A percentile compares a stretch with the other conserved stretches of the same genome.
Conservation (phyloP, 257 asterid genomes). For the Ophiorrhiza pumila region DNA sequence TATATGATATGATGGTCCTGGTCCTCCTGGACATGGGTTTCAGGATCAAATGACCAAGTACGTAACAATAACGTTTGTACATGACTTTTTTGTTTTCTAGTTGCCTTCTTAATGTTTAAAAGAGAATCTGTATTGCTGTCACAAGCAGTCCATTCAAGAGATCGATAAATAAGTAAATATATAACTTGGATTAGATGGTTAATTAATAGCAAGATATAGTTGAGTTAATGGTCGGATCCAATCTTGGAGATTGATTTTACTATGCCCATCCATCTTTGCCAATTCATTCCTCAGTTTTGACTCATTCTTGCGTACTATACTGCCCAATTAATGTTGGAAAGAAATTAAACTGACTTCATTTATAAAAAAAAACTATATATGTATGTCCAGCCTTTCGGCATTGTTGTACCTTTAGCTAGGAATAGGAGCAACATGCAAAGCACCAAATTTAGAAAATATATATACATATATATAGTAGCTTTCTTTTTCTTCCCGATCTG, state of each 20-base stretch:
- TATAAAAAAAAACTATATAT: too few species aligned
- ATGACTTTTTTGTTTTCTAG: not conserved
- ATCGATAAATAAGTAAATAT: too few species aligned
- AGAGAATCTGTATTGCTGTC: constrained; percentile 2
- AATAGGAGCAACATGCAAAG: constrained; percentile 25
- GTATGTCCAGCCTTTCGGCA: too few species aligned
- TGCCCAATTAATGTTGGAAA: constrained; percentile 16
- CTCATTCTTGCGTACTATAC: not conserved
- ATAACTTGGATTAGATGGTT: not conserved
- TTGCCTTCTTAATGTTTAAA: not conserved
- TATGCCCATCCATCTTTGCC: not conserved
- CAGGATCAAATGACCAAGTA: too few species aligned
- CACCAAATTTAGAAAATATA: constrained; percentile 15
- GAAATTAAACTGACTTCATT: too few species aligned
- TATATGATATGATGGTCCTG: too few species aligned
- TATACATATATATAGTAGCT: too few species aligned
- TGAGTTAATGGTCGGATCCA: not conserved
- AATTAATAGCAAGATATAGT: not conserved
- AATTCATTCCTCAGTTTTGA: not conserved
- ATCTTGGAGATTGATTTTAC: constrained; percentile 5
- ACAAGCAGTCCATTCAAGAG: not conserved
- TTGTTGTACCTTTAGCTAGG: not conserved
- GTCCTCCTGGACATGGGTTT: too few species aligned
- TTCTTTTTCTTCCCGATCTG: constrained; percentile 26
- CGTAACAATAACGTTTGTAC: too few species aligned